Base-by-base conservation (phyloP, 768 basidiomycete genomes). In the Calocybe cyanea region DNA sequence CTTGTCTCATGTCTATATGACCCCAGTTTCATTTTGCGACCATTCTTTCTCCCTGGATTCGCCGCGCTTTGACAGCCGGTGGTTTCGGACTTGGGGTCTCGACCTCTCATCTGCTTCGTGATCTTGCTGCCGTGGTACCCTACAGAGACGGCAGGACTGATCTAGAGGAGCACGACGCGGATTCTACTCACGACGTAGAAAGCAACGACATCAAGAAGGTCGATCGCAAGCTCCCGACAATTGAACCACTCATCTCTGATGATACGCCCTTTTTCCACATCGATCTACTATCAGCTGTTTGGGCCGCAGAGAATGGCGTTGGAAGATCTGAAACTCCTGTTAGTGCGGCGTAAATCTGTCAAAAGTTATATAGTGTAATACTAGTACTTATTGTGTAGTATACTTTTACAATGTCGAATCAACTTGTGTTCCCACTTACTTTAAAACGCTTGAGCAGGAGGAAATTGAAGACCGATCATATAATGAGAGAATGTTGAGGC, bases 231-330 rank as follows among this genome's bases (percentile, higher is more conserved):
- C 41, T 48, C 45, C 7, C 49, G 8, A 67, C 57, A n/a, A 63
- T 60, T 42, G 69, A 58, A 14, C 65, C 75, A 13, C 56, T 85
- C 32, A 60, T 82, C 23, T 62, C 72, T 1, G 52, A 69, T 7
- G 73, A 77, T 31, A 91, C 87, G 6, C 88, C 88, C 7, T 90
- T 83, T 75, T 95, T 97, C 85, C 95, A 97, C 69, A 71, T 96
- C 53, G 93, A 95, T 62, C 67, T 97, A 30, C 64, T 72, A 24
- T 71, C 75, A 2, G 91, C 91, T 31, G 81, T 92, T 32, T 71
- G 65, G 7, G 82, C 83, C 10, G 88, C 86, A 4, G 86, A 89
- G 57, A 63, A 61, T 51, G 70, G 66, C 8, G 43, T 71, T 38
- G 52, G 48, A 36, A 61, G 60, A 28, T 28, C 25, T 28, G 25